Percentiles rank a stretch among this genome's conserved stretches.
These are phyloP conservation scores for Letharia columbiana DNA, from an alignment of 495 filamentous ascomycete species.

Conservation along the genomic window DNA sequence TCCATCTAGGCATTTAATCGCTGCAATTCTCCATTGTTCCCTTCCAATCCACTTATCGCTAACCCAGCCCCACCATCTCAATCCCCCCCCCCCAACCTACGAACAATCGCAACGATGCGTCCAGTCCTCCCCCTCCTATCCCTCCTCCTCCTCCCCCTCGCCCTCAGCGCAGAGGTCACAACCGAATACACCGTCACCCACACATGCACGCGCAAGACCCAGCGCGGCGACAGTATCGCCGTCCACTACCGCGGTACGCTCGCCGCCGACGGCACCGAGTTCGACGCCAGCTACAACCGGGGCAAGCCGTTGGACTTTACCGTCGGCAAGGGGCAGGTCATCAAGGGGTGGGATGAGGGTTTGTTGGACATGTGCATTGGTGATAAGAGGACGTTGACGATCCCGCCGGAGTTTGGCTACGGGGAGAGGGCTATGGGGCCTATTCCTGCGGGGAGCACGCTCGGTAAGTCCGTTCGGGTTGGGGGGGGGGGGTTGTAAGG, in stretches of 20 bases:
- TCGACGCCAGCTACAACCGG: slow-evolving; percentile 62
- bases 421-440: slow-evolving; percentile 65
- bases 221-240: slow-evolving; percentile 65
- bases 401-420: slow-evolving; percentile 81
- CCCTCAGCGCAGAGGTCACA: slow-evolving; percentile 41
- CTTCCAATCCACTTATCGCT: neutral
- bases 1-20: too few species aligned
- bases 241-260: slow-evolving; percentile 88
- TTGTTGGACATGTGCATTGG: slow-evolving; percentile 94
- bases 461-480: slow-evolving; percentile 41
- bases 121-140: slow-evolving; percentile 17
- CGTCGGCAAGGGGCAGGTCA: slow-evolving; percentile 73
- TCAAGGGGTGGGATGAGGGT: slow-evolving; percentile 91
- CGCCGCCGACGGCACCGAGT: slow-evolving; percentile 40
- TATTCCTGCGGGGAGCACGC: slow-evolving; percentile 70
- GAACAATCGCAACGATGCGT: slow-evolving; percentile 3
- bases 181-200: slow-evolving; percentile 68
- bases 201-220: slow-evolving; percentile 64
- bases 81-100: too few species aligned
- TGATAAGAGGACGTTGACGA: slow-evolving; percentile 85
- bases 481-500: neutral
- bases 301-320: slow-evolving; percentile 66
- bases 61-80: neutral
- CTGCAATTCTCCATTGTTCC: neutral
- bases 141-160: slow-evolving; percentile 18